Evolutionary conservation across 768 basidiomycete genomes (phyloP), one percentile per base, ranked within the genome.

Genomic region (Podaxis rugospora): DNA sequence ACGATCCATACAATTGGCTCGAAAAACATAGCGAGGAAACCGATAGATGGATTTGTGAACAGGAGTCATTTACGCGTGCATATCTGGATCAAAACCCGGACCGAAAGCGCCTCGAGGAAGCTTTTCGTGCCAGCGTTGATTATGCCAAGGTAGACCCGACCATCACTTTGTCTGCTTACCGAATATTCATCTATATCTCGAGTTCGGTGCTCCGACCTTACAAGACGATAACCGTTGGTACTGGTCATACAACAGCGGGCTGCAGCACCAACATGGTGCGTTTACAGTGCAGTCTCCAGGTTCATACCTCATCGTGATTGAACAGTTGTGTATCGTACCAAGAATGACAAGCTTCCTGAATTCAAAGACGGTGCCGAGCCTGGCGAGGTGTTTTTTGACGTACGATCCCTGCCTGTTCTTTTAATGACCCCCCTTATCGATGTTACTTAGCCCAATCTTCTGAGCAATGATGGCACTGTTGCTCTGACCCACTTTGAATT

Each of bases 351-450:
- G 16, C 72, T 89, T 50, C 90, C 89, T 42, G 79, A 82, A 64
- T 80, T 83, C 67, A 78, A 79, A 44, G 67, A 76, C 39, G 73
- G 75, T 16, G 68, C 55, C 36, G 68, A 73, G 16, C 81, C 76
- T 13, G 84, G 84, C 28, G 90, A 92, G 69, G 77, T 92, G 3
- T 93, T 90, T 72, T 93, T 93, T 66, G 89, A 94, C 71, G 87
- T 88, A 66, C 60, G 83, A 55, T 32, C 44, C 61, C 53, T 28
- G 18, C 55, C 4, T 6, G 35, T 53, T 32, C 10, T 57, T 47
- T 49, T 47, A 46, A 25, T 23, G 37, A 54, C 66, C 47, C 66
- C 57, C 54, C 40, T 56, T 27, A 62, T 28, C 49, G 35, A 36
- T 18, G 23, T n/a, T 58, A 32, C n/a, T 21, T 61, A 89, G 87